phyloP scores from a whole-genome alignment of 148 eudicot genomes.

The Pharnaceum exiguum region DNA sequence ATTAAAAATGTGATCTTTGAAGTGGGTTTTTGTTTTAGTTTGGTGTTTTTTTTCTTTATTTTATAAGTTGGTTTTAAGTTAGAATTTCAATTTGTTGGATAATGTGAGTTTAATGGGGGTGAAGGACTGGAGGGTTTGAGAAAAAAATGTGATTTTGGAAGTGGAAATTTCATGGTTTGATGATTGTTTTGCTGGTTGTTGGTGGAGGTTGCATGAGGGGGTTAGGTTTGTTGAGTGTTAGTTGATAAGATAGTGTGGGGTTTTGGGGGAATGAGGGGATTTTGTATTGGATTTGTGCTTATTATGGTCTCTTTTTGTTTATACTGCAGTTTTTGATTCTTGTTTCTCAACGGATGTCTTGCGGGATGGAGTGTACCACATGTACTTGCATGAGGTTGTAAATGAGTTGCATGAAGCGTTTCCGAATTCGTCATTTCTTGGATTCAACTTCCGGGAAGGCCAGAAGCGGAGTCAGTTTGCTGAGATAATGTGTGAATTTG shows the following conservation, averaged over 20 bases:
- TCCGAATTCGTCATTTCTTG: conserved; percentile 90
- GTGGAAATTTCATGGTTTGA: not conserved
- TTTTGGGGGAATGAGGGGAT: not conserved
- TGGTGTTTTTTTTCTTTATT: not conserved
- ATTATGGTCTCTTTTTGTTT: conserved; percentile 4
- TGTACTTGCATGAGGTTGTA: conserved; percentile 83
- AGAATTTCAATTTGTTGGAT: not conserved
- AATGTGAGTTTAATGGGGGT: not conserved
- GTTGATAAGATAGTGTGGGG: too few relatives aligned
- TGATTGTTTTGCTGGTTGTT: not conserved
- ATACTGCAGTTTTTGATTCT: conserved; percentile 90
- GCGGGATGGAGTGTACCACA: conserved; percentile 81
- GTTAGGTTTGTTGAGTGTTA: not conserved
- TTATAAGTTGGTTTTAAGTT: not conserved
- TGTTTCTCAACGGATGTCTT: conserved; percentile 96
- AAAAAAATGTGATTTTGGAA: not conserved
- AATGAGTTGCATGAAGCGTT: conserved; percentile 81
- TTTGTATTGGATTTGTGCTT: conserved; percentile 5
- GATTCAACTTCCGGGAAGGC: conserved; percentile 97
- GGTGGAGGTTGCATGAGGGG: not conserved
- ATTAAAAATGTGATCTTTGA: too few relatives aligned
- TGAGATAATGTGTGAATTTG: conserved; percentile 79
- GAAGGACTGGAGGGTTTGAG: not conserved
- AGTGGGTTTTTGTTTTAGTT: too few relatives aligned
- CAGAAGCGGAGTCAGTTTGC: conserved; percentile 90